Conservation (phyloP, 805 yeast genomes). For the Babjeviella inositovora region DNA sequence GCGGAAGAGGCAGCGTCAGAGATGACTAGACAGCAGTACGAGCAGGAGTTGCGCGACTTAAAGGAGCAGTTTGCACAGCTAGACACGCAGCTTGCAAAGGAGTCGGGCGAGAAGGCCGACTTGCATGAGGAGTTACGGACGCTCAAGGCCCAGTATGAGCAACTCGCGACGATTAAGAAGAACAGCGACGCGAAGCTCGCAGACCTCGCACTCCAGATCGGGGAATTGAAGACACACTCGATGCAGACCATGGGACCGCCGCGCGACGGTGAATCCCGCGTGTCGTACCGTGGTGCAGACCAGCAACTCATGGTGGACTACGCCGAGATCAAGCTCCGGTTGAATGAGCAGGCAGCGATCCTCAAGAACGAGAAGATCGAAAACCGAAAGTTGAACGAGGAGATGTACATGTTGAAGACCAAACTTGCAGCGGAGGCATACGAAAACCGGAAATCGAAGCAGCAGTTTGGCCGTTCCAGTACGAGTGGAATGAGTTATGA, state of each 20-base stretch:
- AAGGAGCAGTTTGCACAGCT: no score
- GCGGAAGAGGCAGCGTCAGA: no score
- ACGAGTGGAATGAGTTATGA: no score
- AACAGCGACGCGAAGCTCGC: constrained; percentile 16
- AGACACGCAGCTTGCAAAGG: constrained; percentile 15
- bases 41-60: no score
- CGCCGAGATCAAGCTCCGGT: constrained; percentile 18
- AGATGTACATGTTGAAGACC: constrained; percentile 41
- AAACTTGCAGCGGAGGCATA: constrained; percentile 51
- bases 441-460: constrained; percentile 33
- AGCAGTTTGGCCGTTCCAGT: no score
- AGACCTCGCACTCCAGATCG: constrained; percentile 9
- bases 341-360: constrained; percentile 20
- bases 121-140: constrained; percentile 19
- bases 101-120: constrained; percentile 25
- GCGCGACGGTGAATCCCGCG: no score
- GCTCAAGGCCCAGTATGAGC: constrained; percentile 16
- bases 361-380: constrained; percentile 13
- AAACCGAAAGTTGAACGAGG: constrained; percentile 29
- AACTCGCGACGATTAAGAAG: constrained; percentile 14
- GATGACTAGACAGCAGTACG: no score
- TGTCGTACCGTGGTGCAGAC: no score
- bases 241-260: no score
- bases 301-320: no score
- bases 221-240: no score